Percentiles rank a stretch among this genome's conserved stretches.
Conservation (phyloP, 345 rosid genomes). For the Eucalyptus paniculata region DNA sequence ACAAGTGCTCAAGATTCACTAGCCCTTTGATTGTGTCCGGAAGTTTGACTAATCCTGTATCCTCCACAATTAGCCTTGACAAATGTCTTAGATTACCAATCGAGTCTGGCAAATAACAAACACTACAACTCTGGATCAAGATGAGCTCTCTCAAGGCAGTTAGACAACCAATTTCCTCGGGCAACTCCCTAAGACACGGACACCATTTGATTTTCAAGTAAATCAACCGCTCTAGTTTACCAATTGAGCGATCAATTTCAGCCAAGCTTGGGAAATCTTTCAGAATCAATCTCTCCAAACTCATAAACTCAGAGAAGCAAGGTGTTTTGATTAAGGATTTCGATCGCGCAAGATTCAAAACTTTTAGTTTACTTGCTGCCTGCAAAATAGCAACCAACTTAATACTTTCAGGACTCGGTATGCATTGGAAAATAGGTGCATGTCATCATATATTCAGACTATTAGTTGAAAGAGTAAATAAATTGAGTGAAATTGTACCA, state of each 20-base stretch:
- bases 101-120: neutral
- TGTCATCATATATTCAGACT: too few relatives aligned
- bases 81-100: neutral
- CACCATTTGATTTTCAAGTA: neutral
- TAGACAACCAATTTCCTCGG: too few relatives aligned
- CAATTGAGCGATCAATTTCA: neutral
- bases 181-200: too few relatives aligned
- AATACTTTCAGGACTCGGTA: rapidly evolving
- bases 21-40: neutral
- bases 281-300: neutral
- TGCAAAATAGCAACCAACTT: too few relatives aligned
- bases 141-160: too few relatives aligned
- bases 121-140: neutral
- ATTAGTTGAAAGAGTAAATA: too few relatives aligned
- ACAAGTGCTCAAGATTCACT: neutral
- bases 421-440: too few relatives aligned
- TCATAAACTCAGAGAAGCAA: neutral
- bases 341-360: neutral
- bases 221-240: neutral
- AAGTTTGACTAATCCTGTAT: neutral
- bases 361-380: neutral
- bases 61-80: neutral
- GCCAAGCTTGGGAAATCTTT: neutral
- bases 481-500: too few relatives aligned
- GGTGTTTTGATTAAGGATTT: neutral